Base-by-base conservation (phyloP, 2,329 filamentous ascomycete species). In the Mycosphaerella sp. region DNA sequence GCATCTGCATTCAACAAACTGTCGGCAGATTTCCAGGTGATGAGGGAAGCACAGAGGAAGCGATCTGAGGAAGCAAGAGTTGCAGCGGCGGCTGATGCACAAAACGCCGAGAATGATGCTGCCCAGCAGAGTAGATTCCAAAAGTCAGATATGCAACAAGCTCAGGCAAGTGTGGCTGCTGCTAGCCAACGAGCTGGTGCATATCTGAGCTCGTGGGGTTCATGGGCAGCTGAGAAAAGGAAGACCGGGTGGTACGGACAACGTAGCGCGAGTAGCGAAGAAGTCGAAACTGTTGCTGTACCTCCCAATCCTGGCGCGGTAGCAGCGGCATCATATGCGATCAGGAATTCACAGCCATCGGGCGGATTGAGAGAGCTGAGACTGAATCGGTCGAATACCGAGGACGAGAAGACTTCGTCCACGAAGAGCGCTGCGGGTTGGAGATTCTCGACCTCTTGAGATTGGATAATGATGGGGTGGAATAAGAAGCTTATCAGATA, bases 1-100 rank as follows among this genome's bases (percentile, higher is more conserved):
- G 89, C 85, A 16, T 85, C 82, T 4, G 85, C 93, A 34, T 88
- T 96, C 69, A 94, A 86, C 67, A 89, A 82, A 63, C 76, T 97
- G 25, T 97, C 94, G 76, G 81, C 88, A 0, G 91, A 97, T 61
- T 87, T 97, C 71, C 91, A 97, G 68, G 73, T 81, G 2, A 79
- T 89, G 71, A 78, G 87, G 12, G 87, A 90, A 70, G 79, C 81
- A 13, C 86, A 90, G 67, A 75, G 81, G 50, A 82, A 80, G 62
- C 75, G 76, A 44, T 73, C 77, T 4, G 81, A 85, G 53, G 78
- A 85, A 63, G 69, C 73, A 42, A 72, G 73, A 57, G 70, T 65
- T 66, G 68, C 70, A 13, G 60, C 61, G 14, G 60, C 62, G 6
- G 54, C 64, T 1, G 46, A 46, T 9, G 35, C 50, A 8, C 47